Evolutionary conservation across 495 filamentous ascomycete species (phyloP), one percentile per base, ranked within the genome.

Genomic region (Penicillium taxi): DNA sequence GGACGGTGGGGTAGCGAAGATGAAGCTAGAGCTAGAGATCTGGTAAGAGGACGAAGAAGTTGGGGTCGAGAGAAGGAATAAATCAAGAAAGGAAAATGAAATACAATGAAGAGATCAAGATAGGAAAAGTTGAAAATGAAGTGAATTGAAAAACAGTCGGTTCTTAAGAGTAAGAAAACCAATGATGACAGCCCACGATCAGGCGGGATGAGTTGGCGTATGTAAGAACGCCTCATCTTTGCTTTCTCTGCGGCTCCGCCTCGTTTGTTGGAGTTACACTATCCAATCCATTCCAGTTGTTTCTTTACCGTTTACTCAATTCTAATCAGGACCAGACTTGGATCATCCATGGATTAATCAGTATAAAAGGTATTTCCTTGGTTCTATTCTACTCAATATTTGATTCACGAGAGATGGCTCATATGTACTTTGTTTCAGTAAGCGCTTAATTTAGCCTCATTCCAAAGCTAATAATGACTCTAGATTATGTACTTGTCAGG

Each of bases 181-280:
- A 46, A 46, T 46, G 26, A 46, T 9, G 13, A 19, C 12, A 4
- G 6, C 43, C 43, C 43, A 46, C 43, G 43, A 25, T 16, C 24
- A 12, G 24, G 21, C 25, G 26, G n/a, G 33, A 35, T 46, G 43
- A 19, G 43, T 19, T 46, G 43, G 43, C 37, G 8, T 38, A 29
- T 39, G 27, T 17, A 19, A 17, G 12, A 29, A 26, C 20, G 36
- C 42, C 23, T 35, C 16, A 18, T 12, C 27, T 32, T 27, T 17
- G 33, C 26, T n/a, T 15, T 21, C 26, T 32, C 42, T 35, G 42
- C 32, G 42, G 42, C 42, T 45, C 42, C 32, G 42, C 32, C 32
- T 20, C 36, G 42, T 40, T 36, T 36, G 32, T 20, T 44, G 35
- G 3, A 9, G 26, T 39, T 39, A 39, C 26, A 39, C 36, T n/a